Percentiles rank a stretch among this genome's conserved stretches.
Evolutionary conservation across 768 basidiomycete genomes (phyloP).

Genomic region (Dacryopinax spathularia): DNA sequence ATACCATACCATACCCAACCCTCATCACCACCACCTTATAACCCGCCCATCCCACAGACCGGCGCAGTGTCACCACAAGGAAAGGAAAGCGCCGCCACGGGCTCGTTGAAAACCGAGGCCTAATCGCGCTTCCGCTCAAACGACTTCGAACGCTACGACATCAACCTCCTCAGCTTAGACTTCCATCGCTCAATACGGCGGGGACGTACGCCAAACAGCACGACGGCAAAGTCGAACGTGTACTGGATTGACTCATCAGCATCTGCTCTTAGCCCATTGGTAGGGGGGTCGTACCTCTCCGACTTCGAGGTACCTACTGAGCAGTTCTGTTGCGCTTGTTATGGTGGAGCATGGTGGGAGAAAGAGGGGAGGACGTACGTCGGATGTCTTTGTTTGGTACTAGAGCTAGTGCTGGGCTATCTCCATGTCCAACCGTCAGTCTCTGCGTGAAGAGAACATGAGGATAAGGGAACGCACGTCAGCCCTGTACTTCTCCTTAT

Average conservation of each 20-base stretch:
- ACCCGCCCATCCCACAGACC: no score
- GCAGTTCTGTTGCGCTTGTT: constrained; percentile 36
- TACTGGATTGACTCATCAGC: constrained; percentile 50
- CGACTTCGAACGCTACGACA: constrained; percentile 47
- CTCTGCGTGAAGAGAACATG: neutral
- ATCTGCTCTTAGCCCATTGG: constrained; percentile 9
- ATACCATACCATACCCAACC: no score
- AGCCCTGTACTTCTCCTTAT: constrained; percentile 69
- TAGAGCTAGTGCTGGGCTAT: constrained; percentile 55
- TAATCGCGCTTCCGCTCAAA: constrained; percentile 43
- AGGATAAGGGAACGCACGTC: constrained; percentile 41
- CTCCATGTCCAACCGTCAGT: neutral
- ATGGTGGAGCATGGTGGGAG: neutral
- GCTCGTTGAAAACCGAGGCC: no score
- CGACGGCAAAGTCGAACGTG: constrained; percentile 71
- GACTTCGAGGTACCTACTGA: constrained; percentile 65
- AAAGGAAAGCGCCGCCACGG: no score
- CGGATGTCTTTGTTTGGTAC: constrained; percentile 83
- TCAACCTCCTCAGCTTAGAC: constrained; percentile 5
- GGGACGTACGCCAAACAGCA: constrained; percentile 58
- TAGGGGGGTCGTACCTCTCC: constrained; percentile 33
- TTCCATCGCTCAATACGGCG: neutral
- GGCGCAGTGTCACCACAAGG: no score
- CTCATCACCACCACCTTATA: no score
- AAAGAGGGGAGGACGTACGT: constrained; percentile 36